phyloP scores from a whole-genome alignment of 75 land plant species.

The Pseudotsuga menziesii region DNA sequence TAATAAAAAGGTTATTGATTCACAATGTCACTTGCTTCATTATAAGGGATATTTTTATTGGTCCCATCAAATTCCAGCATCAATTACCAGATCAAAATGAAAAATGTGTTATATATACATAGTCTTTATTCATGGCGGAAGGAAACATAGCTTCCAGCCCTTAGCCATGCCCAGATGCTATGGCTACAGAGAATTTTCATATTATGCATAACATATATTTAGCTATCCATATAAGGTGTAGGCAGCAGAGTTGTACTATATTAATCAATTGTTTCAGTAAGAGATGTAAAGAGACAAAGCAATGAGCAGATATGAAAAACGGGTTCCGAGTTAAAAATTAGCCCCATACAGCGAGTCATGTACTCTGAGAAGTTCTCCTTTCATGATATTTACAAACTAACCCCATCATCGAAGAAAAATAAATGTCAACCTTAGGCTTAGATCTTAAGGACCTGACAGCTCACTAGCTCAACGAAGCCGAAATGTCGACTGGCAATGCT shows the following conservation, averaged over 20 bases:
- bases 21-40: not conserved
- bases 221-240: not conserved
- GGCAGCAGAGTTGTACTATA: not conserved
- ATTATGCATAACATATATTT: slow-evolving; percentile 1
- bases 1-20: not conserved
- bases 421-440: slow-evolving; percentile 9
- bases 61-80: not conserved
- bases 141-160: not conserved
- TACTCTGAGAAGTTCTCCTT: not conserved
- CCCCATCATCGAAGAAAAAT: not conserved
- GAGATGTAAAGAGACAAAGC: not conserved
- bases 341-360: not conserved
- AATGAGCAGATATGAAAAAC: not conserved
- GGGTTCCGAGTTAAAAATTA: not conserved
- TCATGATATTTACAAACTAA: not conserved
- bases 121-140: not conserved
- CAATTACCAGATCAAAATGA: not conserved
- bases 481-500: slow-evolving; percentile 52
- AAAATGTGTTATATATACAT: not conserved
- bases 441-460: slow-evolving; percentile 84
- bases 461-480: slow-evolving; percentile 78
- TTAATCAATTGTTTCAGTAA: not conserved
- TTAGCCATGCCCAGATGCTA: not conserved
- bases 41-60: not conserved
- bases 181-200: not conserved